Evolutionary conservation across 1,284 basidiomycete species (phyloP).

Genomic region (Pyrrhoderma lamaoense): DNA sequence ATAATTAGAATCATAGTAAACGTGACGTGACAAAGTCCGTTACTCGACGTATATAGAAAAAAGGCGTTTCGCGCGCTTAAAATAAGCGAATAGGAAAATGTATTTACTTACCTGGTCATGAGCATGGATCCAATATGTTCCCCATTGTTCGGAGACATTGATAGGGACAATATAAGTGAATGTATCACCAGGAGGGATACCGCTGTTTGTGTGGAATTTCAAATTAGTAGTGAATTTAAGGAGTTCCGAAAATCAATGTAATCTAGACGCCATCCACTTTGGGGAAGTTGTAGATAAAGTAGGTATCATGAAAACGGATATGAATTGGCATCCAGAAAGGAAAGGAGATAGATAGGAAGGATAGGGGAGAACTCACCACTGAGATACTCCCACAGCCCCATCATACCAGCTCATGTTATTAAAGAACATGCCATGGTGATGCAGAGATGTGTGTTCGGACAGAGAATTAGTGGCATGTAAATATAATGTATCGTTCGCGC

Average conservation of each 20-base stretch:
- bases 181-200: conserved; percentile 70
- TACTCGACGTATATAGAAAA: too few relatives aligned
- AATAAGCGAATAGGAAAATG: background rate
- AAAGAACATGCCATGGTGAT: conserved; percentile 86
- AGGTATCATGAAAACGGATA: too few relatives aligned
- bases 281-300: too few relatives aligned
- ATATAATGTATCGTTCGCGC: conserved; percentile 61
- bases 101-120: conserved; percentile 44
- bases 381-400: conserved; percentile 75
- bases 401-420: conserved; percentile 83
- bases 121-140: conserved; percentile 87
- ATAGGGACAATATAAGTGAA: conserved; percentile 83
- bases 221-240: background rate
- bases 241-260: background rate
- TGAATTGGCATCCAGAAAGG: background rate
- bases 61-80: conserved; percentile 14
- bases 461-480: conserved; percentile 75
- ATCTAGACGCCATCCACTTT: too few relatives aligned
- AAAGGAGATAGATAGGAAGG: too few relatives aligned
- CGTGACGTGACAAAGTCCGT: too few relatives aligned
- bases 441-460: conserved; percentile 55
- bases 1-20: conserved; percentile 1
- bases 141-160: conserved; percentile 62
- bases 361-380: conserved; percentile 50
- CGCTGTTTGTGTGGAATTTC: conserved; percentile 37